Evolutionary conservation across 352 stramenopile species (phyloP).

Genomic region (Salisapilia sapeloensis): DNA sequence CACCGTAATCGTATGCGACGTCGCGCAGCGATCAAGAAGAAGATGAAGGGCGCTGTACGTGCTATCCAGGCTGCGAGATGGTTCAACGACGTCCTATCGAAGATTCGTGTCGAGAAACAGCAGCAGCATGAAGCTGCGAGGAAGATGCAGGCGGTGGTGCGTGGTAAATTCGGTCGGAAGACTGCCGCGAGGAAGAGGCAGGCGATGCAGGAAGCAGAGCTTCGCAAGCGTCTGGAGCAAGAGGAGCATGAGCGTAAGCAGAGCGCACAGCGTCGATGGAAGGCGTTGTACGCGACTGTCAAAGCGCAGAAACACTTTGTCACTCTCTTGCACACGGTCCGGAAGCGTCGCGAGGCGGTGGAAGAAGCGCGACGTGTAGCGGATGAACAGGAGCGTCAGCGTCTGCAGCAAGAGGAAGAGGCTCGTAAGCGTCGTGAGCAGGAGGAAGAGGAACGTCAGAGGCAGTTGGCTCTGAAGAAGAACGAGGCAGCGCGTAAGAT

Average conservation of each 20-base stretch:
- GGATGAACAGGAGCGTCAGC: slow-evolving; percentile 43
- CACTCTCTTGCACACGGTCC: slow-evolving; percentile 60
- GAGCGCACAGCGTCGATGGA: slow-evolving; percentile 66
- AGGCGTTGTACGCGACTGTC: slow-evolving; percentile 40
- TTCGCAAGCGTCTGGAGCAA: slow-evolving; percentile 57
- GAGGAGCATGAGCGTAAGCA: slow-evolving; percentile 60
- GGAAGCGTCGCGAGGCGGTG: slow-evolving; percentile 57
- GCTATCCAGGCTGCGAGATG: slow-evolving; percentile 45
- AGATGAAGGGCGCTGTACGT: slow-evolving; percentile 48
- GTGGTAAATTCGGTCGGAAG: slow-evolving; percentile 67
- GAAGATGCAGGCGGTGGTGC: slow-evolving; percentile 61
- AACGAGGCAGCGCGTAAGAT: slow-evolving; percentile 36
- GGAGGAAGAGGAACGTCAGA: slow-evolving; percentile 48
- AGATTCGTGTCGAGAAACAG: slow-evolving; percentile 20
- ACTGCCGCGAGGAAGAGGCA: slow-evolving; percentile 36
- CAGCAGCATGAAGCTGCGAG: slow-evolving; percentile 35
- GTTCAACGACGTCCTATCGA: slow-evolving; percentile 41
- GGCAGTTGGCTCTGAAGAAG: slow-evolving; percentile 29
- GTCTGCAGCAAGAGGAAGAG: slow-evolving; percentile 49
- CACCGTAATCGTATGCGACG: slow-evolving; percentile 46
- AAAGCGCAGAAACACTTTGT: slow-evolving; percentile 70
- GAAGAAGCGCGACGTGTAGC: slow-evolving; percentile 56
- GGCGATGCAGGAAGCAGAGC: slow-evolving; percentile 55
- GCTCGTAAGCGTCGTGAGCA: slow-evolving; percentile 38
- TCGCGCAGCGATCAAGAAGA: slow-evolving; percentile 49